Percentiles rank a stretch among this genome's conserved stretches.
Conservation (phyloP, 441 rosid genomes). For the Gossypium schwendimanii region DNA sequence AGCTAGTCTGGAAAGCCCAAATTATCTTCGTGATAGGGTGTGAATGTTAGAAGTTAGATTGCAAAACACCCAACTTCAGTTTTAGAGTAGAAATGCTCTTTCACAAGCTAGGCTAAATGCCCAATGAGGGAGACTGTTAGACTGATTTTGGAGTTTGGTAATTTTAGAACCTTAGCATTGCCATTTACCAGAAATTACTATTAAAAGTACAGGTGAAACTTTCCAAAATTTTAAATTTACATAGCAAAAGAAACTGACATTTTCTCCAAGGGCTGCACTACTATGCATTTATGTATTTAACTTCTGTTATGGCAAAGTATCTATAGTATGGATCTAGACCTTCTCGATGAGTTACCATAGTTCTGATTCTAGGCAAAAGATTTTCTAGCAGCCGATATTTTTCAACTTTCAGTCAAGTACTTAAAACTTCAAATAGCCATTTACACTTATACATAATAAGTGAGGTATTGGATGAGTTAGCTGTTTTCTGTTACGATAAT, state of each 20-base stretch:
- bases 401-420: background rate
- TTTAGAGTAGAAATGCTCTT: background rate
- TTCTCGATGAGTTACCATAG: background rate
- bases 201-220: background rate
- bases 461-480: constrained; percentile 2
- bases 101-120: background rate
- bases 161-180: constrained; percentile 3
- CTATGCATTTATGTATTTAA: background rate
- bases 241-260: background rate
- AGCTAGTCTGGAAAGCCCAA: background rate
- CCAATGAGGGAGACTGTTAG: background rate
- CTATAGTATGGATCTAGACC: background rate
- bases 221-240: background rate
- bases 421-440: background rate
- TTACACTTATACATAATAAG: background rate
- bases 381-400: background rate
- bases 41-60: background rate
- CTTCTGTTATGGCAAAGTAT: background rate
- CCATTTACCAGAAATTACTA: background rate
- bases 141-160: background rate
- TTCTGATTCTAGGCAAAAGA: background rate
- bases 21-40: background rate
- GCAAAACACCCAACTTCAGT: background rate
- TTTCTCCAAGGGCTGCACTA: background rate
- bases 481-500: background rate